Evolutionary conservation across 345 rosid species (phyloP).

Genomic region (Murraya koenigii): DNA sequence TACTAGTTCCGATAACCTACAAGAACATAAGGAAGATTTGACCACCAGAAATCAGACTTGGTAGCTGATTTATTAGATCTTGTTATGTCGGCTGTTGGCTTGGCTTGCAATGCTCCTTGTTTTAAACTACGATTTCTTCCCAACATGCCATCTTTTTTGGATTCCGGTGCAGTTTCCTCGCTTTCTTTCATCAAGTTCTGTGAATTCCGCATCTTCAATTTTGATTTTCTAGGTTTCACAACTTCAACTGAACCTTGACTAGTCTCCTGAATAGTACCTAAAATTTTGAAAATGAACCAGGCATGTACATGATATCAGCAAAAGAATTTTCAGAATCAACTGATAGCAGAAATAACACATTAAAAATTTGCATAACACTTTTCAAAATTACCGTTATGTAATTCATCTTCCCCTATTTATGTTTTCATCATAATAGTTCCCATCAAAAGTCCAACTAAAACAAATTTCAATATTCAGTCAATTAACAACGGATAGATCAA

Average conservation of each 20-base stretch:
- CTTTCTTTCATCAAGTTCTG: conserved; percentile 19
- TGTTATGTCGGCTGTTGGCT: conserved; percentile 16
- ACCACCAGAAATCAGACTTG: conserved; percentile 57
- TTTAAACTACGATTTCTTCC: conserved; percentile 28
- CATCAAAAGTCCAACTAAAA: background rate
- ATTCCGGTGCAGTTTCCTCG: conserved; percentile 20
- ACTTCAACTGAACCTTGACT: conserved; percentile 27
- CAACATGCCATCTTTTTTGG: conserved; percentile 14
- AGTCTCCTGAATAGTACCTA: conserved; percentile 46
- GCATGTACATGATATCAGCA: conserved; percentile 3
- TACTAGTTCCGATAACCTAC: conserved; percentile 34
- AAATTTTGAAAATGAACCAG: conserved; percentile 16
- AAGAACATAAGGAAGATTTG: conserved; percentile 66
- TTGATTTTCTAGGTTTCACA: conserved; percentile 24
- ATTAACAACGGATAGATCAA: background rate
- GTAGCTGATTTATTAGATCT: conserved; percentile 31
- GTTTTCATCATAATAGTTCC: background rate
- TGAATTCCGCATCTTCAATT: conserved; percentile 3
- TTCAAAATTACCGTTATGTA: background rate
- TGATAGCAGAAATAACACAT: background rate
- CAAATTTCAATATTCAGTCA: background rate
- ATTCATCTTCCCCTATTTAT: background rate
- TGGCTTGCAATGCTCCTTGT: conserved; percentile 23
- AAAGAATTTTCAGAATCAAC: background rate
- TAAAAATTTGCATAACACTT: background rate